A percentile compares a stretch with the other conserved stretches of the same genome.
Conservation (phyloP, 441 rosid species). For the Jatropha podagrica region DNA sequence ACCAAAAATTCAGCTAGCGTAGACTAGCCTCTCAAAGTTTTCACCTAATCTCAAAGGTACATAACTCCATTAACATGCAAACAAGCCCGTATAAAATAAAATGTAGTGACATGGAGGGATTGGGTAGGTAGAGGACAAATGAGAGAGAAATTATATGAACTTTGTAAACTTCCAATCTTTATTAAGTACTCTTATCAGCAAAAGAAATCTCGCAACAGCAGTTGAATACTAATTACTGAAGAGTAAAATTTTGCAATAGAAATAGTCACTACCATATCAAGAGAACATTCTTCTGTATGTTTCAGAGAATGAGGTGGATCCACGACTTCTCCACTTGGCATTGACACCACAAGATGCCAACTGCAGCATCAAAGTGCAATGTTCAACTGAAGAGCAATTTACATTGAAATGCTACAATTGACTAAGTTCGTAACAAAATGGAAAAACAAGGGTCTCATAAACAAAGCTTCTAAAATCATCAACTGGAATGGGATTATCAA, state of each 20-base stretch:
- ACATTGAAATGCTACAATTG: neutral
- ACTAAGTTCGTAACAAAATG: neutral
- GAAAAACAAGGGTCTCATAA: neutral
- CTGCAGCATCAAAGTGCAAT: constrained; percentile 41
- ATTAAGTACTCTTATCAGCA: neutral
- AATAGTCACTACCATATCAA: constrained; percentile 56
- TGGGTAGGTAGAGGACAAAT: neutral
- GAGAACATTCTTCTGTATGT: constrained; percentile 50
- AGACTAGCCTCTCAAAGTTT: constrained; percentile 1
- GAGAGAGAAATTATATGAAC: neutral
- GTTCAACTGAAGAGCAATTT: constrained; percentile 1
- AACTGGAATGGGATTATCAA: neutral
- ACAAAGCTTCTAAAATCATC: neutral
- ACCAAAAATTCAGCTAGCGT: neutral
- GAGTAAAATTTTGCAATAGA: constrained; percentile 9
- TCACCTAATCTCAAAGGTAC: neutral
- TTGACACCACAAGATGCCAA: constrained; percentile 69
- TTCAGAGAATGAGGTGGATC: constrained; percentile 79
- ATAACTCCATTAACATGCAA: neutral
- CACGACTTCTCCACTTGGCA: constrained; percentile 62
- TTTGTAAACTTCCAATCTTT: neutral
- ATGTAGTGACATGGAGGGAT: neutral
- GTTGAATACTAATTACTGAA: neutral
- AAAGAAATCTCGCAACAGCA: constrained; percentile 13
- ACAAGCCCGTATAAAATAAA: neutral